Evolutionary conservation across 1,284 basidiomycete species (phyloP), one percentile per base, ranked within the genome.

Genomic region (Stereum hirsutum): DNA sequence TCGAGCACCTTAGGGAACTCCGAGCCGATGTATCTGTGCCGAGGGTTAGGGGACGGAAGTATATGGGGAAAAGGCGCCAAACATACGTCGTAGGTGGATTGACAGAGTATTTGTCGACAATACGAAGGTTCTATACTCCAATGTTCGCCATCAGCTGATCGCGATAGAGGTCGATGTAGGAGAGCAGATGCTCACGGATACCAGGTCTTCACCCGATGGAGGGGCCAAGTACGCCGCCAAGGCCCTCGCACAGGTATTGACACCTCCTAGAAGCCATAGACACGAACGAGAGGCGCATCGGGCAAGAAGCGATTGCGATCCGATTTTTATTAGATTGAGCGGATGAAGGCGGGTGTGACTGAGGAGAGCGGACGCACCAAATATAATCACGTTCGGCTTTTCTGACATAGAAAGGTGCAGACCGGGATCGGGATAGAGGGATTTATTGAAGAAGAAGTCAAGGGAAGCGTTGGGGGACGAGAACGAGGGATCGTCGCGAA

Each of bases 61-160:
- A 42, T 45, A 45, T 39, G 38, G 14, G 40, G 17, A 28, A 35
- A 46, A 35, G 39, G 45, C 24, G 40, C 26, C 34, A 33, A 23
- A 66, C 81, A 54, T 58, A 91, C 82, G 89, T 92, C 42, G 89
- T 91, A n/a, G 90, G 74, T 5, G 90, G 90, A 12, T 65, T 56
- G 30, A 93, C 85, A 19, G 86, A 89, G 61, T 80, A 91, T 58
- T 89, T 88, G 65, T 94, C 90, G 35, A 89, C 87, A 51, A 90
- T 82, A 41, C 83, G 75, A 15, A 89, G 65, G 57, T 78, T 69
- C 85, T 89, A 55, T 39, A 34, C 49, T 30, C 44, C 28, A 39
- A 24, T 34, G 43, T 37, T 23, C 24, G 40, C 39, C 43, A 46
- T n/a, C n/a, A n/a, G n/a, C n/a, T n/a, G 30, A 36, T 19, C 14